Conservation (phyloP, 2,329 filamentous ascomycete species). For the Colletotrichum lini region DNA sequence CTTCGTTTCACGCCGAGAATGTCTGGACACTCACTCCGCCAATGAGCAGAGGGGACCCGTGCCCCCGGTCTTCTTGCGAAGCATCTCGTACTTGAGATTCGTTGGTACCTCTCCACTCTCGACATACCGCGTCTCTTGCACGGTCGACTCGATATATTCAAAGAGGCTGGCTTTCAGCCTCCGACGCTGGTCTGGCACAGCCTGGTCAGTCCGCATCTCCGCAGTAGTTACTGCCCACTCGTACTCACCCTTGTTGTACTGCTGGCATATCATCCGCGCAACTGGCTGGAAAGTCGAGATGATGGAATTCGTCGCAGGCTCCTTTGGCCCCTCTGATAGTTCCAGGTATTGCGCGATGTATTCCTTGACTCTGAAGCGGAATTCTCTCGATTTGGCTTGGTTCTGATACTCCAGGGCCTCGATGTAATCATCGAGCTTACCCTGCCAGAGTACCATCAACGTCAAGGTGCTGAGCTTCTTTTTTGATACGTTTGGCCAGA, state of each 20-base stretch:
- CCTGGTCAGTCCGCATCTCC: conserved; percentile 5
- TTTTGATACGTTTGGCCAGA: conserved; percentile 30
- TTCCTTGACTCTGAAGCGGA: conserved; percentile 26
- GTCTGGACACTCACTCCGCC: conserved; percentile 30
- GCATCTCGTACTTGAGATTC: conserved; percentile 17
- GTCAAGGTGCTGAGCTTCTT: conserved; percentile 26
- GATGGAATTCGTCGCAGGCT: conserved; percentile 1
- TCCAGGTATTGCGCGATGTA: conserved; percentile 31
- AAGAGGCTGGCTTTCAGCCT: conserved; percentile 24
- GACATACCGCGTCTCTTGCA: conserved; percentile 28
- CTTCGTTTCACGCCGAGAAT: too few species aligned
- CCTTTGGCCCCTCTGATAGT: conserved; percentile 11
- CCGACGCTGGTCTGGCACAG: conserved; percentile 21
- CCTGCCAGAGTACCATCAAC: conserved; percentile 39
- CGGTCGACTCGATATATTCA: conserved; percentile 40
- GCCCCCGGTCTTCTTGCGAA: conserved; percentile 36
- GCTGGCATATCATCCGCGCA: conserved; percentile 25
- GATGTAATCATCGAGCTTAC: conserved; percentile 39
- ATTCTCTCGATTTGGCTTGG: conserved; percentile 21
- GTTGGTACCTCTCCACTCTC: conserved; percentile 34
- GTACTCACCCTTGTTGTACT: conserved; percentile 27
- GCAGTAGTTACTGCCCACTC: too few species aligned
- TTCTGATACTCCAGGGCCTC: conserved; percentile 32
- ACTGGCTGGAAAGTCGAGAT: conserved; percentile 28
- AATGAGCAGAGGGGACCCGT: conserved; percentile 34